phyloP scores from a whole-genome alignment of 2,329 filamentous ascomycete genomes.

The Nemania diffusa region DNA sequence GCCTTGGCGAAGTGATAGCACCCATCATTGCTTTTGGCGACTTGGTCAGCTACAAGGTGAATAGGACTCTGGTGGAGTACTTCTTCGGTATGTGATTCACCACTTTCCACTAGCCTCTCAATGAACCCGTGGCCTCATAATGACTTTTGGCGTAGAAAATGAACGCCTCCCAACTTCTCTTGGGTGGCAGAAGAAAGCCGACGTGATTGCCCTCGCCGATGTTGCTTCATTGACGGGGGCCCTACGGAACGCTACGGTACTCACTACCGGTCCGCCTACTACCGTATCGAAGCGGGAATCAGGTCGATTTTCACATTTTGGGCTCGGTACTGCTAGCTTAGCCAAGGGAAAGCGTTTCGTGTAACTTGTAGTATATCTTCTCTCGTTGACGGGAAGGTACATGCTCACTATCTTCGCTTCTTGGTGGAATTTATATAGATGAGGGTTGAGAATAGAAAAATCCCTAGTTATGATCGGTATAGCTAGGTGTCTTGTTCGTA shows the following conservation, averaged over 20 bases:
- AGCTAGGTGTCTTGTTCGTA: background rate
- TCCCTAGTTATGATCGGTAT: background rate
- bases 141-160: slow-evolving; percentile 5
- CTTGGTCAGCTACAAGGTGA: slow-evolving; percentile 52
- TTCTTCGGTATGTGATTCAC: slow-evolving; percentile 54
- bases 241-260: slow-evolving; percentile 11
- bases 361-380: background rate
- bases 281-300: background rate
- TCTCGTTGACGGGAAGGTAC: background rate
- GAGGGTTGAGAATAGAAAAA: background rate
- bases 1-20: slow-evolving; percentile 61
- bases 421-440: background rate
- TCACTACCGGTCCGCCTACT: background rate
- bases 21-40: slow-evolving; percentile 63
- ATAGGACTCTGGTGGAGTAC: slow-evolving; percentile 55
- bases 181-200: slow-evolving; percentile 22
- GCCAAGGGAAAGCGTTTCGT: background rate
- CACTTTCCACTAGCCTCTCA: no score
- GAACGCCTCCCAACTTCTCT: slow-evolving; percentile 22
- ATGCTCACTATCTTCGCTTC: background rate
- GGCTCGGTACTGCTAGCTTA: background rate
- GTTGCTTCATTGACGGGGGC: background rate
- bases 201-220: background rate
- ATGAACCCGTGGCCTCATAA: background rate
- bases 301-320: background rate